Evolutionary conservation across 2,329 filamentous ascomycete genomes (phyloP).

Genomic region (Penicillium polonicum): DNA sequence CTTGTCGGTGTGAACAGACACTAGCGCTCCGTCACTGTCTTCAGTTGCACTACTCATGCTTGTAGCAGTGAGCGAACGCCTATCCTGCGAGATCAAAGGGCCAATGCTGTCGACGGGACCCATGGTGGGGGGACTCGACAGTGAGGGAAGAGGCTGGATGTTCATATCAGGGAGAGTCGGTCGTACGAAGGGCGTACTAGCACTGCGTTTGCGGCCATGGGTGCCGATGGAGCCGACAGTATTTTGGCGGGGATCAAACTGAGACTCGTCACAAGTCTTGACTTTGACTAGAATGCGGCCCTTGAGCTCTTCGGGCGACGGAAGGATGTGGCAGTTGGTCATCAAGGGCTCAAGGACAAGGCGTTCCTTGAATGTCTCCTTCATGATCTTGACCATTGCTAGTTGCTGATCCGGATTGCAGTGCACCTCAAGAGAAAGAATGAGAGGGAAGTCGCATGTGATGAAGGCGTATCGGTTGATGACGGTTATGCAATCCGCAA

Average conservation of each 20-base stretch:
- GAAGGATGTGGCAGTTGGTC: constrained; percentile 65
- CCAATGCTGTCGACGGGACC: constrained; percentile 48
- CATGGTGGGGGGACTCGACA: constrained; percentile 55
- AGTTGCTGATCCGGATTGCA: constrained; percentile 80
- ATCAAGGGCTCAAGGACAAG: constrained; percentile 75
- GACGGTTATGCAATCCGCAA: constrained; percentile 85
- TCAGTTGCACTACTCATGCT: constrained; percentile 64
- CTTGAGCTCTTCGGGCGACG: constrained; percentile 81
- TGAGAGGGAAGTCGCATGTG: constrained; percentile 82
- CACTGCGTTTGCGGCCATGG: constrained; percentile 59
- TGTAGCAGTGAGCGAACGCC: constrained; percentile 53
- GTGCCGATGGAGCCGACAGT: constrained; percentile 37
- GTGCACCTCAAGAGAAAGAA: constrained; percentile 94
- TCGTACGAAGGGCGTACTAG: constrained; percentile 73
- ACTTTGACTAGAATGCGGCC: constrained; percentile 89
- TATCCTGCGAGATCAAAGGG: constrained; percentile 52
- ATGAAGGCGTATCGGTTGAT: constrained; percentile 94
- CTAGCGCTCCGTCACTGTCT: constrained; percentile 66
- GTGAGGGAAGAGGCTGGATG: constrained; percentile 44
- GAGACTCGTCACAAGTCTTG: constrained; percentile 68
- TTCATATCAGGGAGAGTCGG: constrained; percentile 61
- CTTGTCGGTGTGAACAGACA: constrained; percentile 57
- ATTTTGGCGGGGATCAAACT: constrained; percentile 48
- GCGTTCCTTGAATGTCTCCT: constrained; percentile 74
- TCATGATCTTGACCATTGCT: constrained; percentile 87